phyloP scores from a whole-genome alignment of 164 flowering plant species.

The Sextonia rubra region DNA sequence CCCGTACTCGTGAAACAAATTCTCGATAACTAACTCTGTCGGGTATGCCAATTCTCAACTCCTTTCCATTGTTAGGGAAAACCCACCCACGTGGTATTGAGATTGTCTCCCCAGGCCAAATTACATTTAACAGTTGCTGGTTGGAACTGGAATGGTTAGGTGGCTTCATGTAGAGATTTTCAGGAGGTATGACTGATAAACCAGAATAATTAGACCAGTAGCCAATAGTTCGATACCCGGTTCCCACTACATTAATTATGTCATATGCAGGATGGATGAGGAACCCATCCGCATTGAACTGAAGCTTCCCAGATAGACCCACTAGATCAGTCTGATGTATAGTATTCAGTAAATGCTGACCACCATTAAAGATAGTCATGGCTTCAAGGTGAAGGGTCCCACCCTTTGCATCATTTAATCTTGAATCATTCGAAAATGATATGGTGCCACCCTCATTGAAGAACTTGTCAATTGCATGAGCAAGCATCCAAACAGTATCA shows the following conservation, averaged over 20 bases:
- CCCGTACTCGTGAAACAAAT: conserved; percentile 49
- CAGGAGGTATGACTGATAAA: conserved; percentile 57
- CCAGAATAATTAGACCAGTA: conserved; percentile 82
- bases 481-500: conserved; percentile 70
- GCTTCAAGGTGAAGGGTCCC: conserved; percentile 52
- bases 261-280: conserved; percentile 63
- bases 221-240: conserved; percentile 55
- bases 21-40: conserved; percentile 48
- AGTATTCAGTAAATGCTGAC: conserved; percentile 36
- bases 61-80: conserved; percentile 63
- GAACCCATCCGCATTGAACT: conserved; percentile 44
- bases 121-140: conserved; percentile 41
- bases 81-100: conserved; percentile 79
- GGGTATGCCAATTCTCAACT: conserved; percentile 63
- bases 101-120: conserved; percentile 74
- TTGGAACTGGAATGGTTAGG: conserved; percentile 50
- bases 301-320: conserved; percentile 58
- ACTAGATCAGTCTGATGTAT: conserved; percentile 34
- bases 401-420: conserved; percentile 20
- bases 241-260: conserved; percentile 65
- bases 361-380: conserved; percentile 58
- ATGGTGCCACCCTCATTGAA: conserved; percentile 60
- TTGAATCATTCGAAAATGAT: conserved; percentile 66
- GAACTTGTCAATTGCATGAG: conserved; percentile 72
- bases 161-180: conserved; percentile 46